Conservation (phyloP, 2,329 filamentous ascomycete genomes). For the Cercospora zeae-maydis region DNA sequence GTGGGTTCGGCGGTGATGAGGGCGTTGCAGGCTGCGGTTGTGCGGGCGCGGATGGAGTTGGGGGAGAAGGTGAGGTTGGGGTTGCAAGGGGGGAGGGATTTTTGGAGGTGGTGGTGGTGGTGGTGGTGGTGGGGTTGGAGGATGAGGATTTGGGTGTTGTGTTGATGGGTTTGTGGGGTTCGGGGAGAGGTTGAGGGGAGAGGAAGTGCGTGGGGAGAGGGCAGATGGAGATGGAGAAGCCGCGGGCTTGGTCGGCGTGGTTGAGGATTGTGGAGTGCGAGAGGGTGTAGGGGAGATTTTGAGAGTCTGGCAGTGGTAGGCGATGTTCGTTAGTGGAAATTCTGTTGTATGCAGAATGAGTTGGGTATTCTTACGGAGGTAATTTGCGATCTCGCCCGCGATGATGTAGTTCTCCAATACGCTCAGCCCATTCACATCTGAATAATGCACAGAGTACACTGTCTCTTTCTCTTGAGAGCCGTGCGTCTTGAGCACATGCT, state of each 20-base stretch:
- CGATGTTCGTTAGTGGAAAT: background rate
- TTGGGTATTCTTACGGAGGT: conserved; percentile 27
- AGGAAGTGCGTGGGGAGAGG: conserved; percentile 31
- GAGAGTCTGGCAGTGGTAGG: conserved; percentile 22
- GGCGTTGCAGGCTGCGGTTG: conserved; percentile 34
- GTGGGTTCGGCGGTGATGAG: conserved; percentile 36
- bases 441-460: conserved; percentile 36
- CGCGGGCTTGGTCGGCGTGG: conserved; percentile 32
- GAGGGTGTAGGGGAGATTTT: conserved; percentile 32
- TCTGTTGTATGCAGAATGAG: background rate
- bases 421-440: conserved; percentile 37
- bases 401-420: conserved; percentile 39
- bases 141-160: conserved; percentile 1
- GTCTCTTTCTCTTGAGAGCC: conserved; percentile 22
- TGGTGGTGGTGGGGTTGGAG: conserved; percentile 10
- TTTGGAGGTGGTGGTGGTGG: too few relatives aligned
- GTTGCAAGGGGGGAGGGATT: conserved; percentile 18
- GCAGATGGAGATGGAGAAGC: conserved; percentile 36
- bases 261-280: conserved; percentile 37
- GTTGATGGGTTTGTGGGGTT: conserved; percentile 20
- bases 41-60: conserved; percentile 28
- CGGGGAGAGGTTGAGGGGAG: conserved; percentile 25
- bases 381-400: conserved; percentile 34
- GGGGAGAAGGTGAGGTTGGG: conserved; percentile 32
- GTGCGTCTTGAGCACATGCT: conserved; percentile 29